Evolutionary conservation across 2,329 filamentous ascomycete species (phyloP).

Genomic region (Penicillium hesseltinei): DNA sequence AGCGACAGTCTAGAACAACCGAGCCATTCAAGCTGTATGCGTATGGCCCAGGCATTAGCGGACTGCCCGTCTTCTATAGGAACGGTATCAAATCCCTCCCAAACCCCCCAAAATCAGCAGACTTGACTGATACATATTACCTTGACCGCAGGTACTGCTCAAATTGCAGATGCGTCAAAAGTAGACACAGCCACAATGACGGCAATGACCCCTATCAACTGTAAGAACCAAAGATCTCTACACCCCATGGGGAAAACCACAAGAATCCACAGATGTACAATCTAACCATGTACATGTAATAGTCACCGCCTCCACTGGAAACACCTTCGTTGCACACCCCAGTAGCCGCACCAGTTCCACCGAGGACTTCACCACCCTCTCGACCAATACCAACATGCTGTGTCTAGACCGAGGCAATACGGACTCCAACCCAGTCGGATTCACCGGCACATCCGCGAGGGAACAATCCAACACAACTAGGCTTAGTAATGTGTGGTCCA

Average conservation of each 20-base stretch:
- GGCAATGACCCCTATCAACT: conserved; percentile 8
- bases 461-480: not conserved
- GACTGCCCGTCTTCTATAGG: conserved; percentile 13
- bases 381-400: conserved; percentile 5
- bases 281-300: not conserved
- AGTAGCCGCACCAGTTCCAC: conserved; percentile 1
- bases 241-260: not conserved
- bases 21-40: conserved; percentile 14
- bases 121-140: not conserved
- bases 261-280: not conserved
- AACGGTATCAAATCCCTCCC: conserved; percentile 3
- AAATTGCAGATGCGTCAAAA: conserved; percentile 8
- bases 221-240: conserved; percentile 2
- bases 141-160: conserved; percentile 5
- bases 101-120: not conserved
- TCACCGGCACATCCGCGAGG: not conserved
- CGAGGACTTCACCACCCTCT: not conserved
- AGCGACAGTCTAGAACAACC: not conserved
- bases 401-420: conserved; percentile 7
- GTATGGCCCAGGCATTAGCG: conserved; percentile 14
- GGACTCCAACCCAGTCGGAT: conserved; percentile 6
- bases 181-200: conserved; percentile 1
- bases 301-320: conserved; percentile 3
- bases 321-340: conserved; percentile 13
- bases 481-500: conserved; percentile 14